Conservation (phyloP, 305 asterid species). For the Fraxinus sp. region DNA sequence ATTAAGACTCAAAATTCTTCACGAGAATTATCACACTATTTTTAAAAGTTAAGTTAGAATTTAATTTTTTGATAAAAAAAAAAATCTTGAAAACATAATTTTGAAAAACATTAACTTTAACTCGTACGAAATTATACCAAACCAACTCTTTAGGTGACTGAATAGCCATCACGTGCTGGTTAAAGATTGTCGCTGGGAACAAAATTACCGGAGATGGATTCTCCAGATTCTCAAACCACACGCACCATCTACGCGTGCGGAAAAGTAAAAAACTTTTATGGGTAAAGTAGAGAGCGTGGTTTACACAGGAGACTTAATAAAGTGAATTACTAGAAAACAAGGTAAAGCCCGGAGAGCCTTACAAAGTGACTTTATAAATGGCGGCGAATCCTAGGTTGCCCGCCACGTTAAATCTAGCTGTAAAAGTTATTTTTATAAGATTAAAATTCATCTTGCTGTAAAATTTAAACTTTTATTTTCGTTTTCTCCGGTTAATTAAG, state of each 20-base stretch:
- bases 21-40: background rate
- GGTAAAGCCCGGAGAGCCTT: constrained; percentile 62
- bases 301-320: background rate
- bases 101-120: background rate
- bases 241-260: constrained; percentile 14
- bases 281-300: constrained; percentile 13
- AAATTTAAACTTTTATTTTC: background rate
- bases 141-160: constrained; percentile 29
- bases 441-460: background rate
- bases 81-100: background rate
- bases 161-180: constrained; percentile 39
- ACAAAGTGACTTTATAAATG: constrained; percentile 53
- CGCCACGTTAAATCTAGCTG: constrained; percentile 71
- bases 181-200: constrained; percentile 19
- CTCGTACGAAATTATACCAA: background rate
- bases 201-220: constrained; percentile 13
- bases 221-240: constrained; percentile 8
- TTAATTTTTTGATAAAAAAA: background rate
- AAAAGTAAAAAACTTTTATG: background rate
- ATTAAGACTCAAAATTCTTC: background rate
- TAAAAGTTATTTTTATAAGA: constrained; percentile 29
- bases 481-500: background rate
- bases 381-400: constrained; percentile 67
- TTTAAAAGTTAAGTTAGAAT: background rate
- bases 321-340: constrained; percentile 32